Base-by-base conservation (phyloP, 2,329 filamentous ascomycete genomes). In the Fusarium anthophilum region DNA sequence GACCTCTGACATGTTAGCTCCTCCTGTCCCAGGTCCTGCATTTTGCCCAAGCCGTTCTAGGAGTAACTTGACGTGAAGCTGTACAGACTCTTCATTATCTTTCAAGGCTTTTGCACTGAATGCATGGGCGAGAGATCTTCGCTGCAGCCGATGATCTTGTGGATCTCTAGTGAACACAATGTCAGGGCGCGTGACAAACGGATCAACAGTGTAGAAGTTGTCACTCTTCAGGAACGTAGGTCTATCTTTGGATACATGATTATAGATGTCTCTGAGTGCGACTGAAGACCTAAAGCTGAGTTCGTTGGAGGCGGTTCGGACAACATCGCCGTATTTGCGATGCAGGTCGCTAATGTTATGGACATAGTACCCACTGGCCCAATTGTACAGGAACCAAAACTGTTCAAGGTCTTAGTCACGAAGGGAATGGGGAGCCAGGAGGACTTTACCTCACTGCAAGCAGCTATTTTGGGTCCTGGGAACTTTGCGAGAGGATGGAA, bases 401-500 rank as follows among this genome's bases (percentile, higher is more conserved):
- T 69, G n/a, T 17, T 7, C 1, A 3, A 6, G 8, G 14, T 5
- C 20, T 67, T 20, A 67, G 32, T 15, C 17, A 3, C 2, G 22
- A 20, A 26, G 4, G 5, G 0, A 4, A 20, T 3, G 0, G 2
- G 6, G 22, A 13, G 6, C 3, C 10, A 15, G 9, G 3, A 12
- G 13, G 6, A 20, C 6, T 30, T n/a, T 56, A 74, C 67, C 37
- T 78, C 61, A 11, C 63, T 73, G 35, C 74, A 66, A 39, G 69
- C 65, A 37, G 76, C 74, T 17, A 77, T 38, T 30, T 57, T 68
- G 6, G 76, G 76, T 10, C 76, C 76, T 11, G 76, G 76, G 14
- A 67, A 77, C 20, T 66, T 71, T 5, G 76, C 66, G 3, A 78
- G 45, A 30, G 76, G 74, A 47, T 78, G 76, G 7, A 76, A 74